Evolutionary conservation across 176 grass and related monocot genomes (phyloP).

Genomic region (Phyllostachys edulis): DNA sequence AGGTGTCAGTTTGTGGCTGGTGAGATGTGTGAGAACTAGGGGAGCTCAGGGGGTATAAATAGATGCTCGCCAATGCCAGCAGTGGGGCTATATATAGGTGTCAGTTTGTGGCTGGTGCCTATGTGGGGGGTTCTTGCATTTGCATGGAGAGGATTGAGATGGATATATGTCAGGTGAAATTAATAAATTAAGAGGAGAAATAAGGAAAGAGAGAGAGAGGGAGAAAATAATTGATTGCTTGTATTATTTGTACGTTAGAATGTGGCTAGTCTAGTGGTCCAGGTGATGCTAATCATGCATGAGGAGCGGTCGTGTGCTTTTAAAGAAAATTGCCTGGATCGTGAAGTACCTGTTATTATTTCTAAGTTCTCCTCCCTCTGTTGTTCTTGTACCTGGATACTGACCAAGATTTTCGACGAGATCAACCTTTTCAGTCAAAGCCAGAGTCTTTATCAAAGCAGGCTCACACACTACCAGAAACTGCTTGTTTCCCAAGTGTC

Average conservation of each 20-base stretch:
- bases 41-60: constrained; percentile 39
- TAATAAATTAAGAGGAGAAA: neutral
- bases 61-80: constrained; percentile 21
- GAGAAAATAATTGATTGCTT: constrained; percentile 5
- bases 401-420: too few relatives aligned
- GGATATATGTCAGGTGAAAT: neutral
- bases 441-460: too few relatives aligned
- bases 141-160: constrained; percentile 29
- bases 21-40: neutral
- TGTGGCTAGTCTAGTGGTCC: neutral
- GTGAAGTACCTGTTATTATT: neutral
- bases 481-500: too few relatives aligned
- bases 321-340: neutral
- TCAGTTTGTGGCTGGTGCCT: too few relatives aligned
- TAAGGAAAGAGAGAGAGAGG: neutral
- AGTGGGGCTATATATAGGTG: neutral
- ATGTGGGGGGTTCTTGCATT: neutral
- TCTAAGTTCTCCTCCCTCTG: too few relatives aligned
- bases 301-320: neutral
- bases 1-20: too few relatives aligned
- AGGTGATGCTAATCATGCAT: neutral
- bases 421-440: too few relatives aligned
- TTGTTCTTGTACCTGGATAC: too few relatives aligned
- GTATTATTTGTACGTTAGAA: neutral
- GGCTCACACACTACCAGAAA: too few relatives aligned